Evolutionary conservation across 495 filamentous ascomycete species (phyloP).

Genomic region (Aspergillus olivimuriae): DNA sequence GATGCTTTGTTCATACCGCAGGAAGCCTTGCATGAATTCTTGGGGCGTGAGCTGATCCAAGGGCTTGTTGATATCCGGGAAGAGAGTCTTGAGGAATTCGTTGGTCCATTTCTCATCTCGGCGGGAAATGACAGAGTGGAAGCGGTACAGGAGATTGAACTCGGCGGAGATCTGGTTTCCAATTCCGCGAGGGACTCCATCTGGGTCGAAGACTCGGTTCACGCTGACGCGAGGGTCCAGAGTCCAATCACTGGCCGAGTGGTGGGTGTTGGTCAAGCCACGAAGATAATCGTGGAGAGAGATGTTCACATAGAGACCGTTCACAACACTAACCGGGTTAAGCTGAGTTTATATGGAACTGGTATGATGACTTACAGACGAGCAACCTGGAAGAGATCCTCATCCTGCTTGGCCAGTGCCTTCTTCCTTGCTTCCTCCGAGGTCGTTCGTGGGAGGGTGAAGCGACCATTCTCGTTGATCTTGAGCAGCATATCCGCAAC

Average conservation of each 20-base stretch:
- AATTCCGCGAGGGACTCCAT: constrained; percentile 20
- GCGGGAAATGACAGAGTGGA: constrained; percentile 37
- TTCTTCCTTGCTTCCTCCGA: constrained; percentile 3
- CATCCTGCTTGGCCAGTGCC: constrained; percentile 17
- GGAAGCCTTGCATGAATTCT: constrained; percentile 6
- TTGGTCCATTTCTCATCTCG: constrained; percentile 41
- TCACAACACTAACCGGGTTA: constrained; percentile 15
- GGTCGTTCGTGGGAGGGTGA: constrained; percentile 14
- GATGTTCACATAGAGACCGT: constrained; percentile 28
- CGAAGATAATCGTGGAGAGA: constrained; percentile 24
- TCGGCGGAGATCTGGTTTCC: constrained; percentile 47
- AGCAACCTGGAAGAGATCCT: constrained; percentile 27
- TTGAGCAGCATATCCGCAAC: constrained; percentile 33
- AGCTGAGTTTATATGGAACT: neutral
- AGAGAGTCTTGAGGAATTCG: constrained; percentile 26
- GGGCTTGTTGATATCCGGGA: too few species aligned
- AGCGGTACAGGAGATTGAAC: constrained; percentile 49
- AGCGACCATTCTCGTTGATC: constrained; percentile 48
- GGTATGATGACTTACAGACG: constrained; percentile 14
- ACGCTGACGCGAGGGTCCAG: constrained; percentile 21
- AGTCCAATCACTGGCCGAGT: constrained; percentile 15
- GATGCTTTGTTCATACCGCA: too few species aligned
- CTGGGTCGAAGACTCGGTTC: constrained; percentile 2
- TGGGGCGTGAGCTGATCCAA: too few species aligned
- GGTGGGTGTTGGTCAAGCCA: constrained; percentile 14